These are phyloP conservation scores for Mortierella sp. DNA, from an alignment of 371 early-diverging fungal genomes.

Conservation along the genomic window DNA sequence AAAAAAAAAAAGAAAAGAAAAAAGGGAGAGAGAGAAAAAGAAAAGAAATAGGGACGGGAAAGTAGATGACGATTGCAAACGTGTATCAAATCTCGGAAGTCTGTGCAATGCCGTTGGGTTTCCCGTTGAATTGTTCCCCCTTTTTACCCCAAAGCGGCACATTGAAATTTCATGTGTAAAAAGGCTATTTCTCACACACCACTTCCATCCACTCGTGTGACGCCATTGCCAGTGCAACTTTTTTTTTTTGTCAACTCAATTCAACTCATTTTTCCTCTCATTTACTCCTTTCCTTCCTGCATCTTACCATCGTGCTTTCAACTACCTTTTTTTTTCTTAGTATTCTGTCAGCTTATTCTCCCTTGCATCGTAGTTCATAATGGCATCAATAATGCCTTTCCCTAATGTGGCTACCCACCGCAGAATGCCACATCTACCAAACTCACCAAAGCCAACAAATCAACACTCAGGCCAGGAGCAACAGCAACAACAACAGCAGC, in stretches of 20 bases:
- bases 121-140: neutral
- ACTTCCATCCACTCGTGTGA: neutral
- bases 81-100: neutral
- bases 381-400: conserved; percentile 55
- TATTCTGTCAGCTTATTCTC: neutral
- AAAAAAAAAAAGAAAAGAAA: conserved; percentile 10
- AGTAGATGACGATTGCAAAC: neutral
- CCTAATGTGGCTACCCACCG: conserved; percentile 52
- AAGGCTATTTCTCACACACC: too few species aligned
- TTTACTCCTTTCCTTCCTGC: conserved; percentile 1
- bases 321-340: neutral
- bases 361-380: neutral
- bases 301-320: too few species aligned
- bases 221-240: neutral
- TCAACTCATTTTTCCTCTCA: neutral
- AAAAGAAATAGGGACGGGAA: conserved; percentile 1
- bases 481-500: conserved; percentile 18
- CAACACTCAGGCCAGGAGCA: conserved; percentile 6
- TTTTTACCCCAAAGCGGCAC: neutral
- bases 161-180: too few species aligned
- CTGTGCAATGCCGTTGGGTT: neutral
- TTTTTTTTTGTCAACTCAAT: neutral
- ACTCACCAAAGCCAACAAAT: conserved; percentile 11
- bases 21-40: neutral
- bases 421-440: conserved; percentile 44